Evolutionary conservation across 345 rosid species (phyloP), one percentile per base, ranked within the genome.

Genomic region (Schrenkiella parvula): DNA sequence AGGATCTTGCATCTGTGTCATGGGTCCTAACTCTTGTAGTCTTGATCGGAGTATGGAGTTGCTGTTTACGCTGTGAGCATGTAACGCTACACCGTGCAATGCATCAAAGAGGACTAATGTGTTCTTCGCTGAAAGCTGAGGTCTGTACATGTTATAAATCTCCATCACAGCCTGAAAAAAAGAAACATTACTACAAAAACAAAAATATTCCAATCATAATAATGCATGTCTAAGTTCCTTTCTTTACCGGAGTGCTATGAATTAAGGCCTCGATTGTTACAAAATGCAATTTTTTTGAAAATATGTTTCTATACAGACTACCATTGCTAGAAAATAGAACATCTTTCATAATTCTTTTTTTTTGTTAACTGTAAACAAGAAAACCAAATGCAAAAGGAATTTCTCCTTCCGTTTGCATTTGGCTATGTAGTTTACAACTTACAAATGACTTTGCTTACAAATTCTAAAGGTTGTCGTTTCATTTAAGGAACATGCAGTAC

Each of bases 1-100:
- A 55, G 99, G 99, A 79, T 89, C 98, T 80, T 89, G 99, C 97
- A 95, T 92, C 71, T 95, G 99, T 35, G 93, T 89, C 85, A 89
- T 84, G 39, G 95, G 78, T 72, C 89, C 92, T 71, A 88, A 82
- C 72, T 91, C 99, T 79, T 80, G 95, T 42, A 95, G 84, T 80
- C 81, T 89, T 68, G 82, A 74, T 4, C 99, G 93, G 22, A 95
- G 74, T 17, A 38, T 46, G 11, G 77, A 19, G 72, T 87, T 63
- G 34, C 83, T 87, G 81, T 95, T 95, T 77, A 89, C 79, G 65
- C 72, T 81, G 80, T 87, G 97, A 61, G 95, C 93, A 67, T 91
- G 93, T 54, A 85, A 74, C 14, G 96, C 99, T 59, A 91, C 81
- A 38, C 80, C 88, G 41, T 85, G 99, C 80, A 95, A 61, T n/a